Percentiles rank a stretch among this genome's conserved stretches.
Conservation (phyloP, 305 asterid species). For the Fraxinus ornus region DNA sequence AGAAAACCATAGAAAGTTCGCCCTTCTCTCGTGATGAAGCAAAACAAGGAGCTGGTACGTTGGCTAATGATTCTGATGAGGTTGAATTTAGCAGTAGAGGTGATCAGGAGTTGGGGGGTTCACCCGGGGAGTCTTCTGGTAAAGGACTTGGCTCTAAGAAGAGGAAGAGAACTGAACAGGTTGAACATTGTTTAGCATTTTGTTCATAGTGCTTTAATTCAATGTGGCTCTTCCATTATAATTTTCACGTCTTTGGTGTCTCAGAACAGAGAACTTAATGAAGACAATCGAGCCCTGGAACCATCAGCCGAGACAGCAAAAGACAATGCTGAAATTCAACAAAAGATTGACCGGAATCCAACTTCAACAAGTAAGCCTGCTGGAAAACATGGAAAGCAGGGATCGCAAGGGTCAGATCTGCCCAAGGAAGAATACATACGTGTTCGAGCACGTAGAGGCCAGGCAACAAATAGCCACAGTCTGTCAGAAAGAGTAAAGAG, state of each 20-base stretch:
- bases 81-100: conserved; percentile 69
- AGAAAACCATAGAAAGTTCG: conserved; percentile 41
- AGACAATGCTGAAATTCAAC: conserved; percentile 40
- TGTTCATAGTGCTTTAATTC: background rate
- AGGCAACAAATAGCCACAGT: conserved; percentile 98
- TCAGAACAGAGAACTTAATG: conserved; percentile 50
- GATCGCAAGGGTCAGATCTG: conserved; percentile 74
- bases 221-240: background rate
- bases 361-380: conserved; percentile 47
- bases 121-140: conserved; percentile 44
- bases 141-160: conserved; percentile 60
- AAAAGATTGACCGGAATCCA: conserved; percentile 48
- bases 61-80: conserved; percentile 63
- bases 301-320: conserved; percentile 35
- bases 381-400: conserved; percentile 61
- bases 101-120: conserved; percentile 45
- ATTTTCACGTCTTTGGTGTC: conserved; percentile 21
- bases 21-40: conserved; percentile 43
- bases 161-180: conserved; percentile 76
- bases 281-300: conserved; percentile 39
- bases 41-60: conserved; percentile 42
- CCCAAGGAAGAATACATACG: conserved; percentile 87
- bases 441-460: conserved; percentile 89
- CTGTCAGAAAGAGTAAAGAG: conserved; percentile 89
- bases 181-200: conserved; percentile 20